phyloP scores from a whole-genome alignment of 116 monocot genomes.

The Trichopus zeylanicus region DNA sequence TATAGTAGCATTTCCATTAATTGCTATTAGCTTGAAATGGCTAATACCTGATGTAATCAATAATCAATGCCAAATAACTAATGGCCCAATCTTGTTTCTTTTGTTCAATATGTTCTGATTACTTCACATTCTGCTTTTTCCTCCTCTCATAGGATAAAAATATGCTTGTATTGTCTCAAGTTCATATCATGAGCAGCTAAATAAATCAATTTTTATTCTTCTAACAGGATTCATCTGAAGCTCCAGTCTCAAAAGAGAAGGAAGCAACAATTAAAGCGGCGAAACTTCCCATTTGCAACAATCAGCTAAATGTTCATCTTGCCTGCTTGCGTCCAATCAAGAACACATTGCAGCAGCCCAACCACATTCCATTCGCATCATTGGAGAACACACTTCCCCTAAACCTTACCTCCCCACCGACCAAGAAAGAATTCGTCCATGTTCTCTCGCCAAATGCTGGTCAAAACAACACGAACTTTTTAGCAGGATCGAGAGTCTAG shows the following conservation, averaged over 20 bases:
- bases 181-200: too few relatives aligned
- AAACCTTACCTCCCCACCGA: not conserved
- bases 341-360: constrained; percentile 21
- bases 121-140: too few relatives aligned
- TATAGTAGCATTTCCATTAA: too few relatives aligned
- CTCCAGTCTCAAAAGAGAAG: constrained; percentile 54
- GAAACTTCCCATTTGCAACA: constrained; percentile 66
- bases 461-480: constrained; percentile 10
- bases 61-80: too few relatives aligned
- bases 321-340: constrained; percentile 61
- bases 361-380: constrained; percentile 40
- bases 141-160: too few relatives aligned
- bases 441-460: constrained; percentile 17
- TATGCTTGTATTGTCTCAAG: too few relatives aligned
- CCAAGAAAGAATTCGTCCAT: constrained; percentile 2
- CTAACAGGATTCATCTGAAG: constrained; percentile 68
- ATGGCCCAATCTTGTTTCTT: too few relatives aligned
- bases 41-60: too few relatives aligned
- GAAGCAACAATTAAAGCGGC: constrained; percentile 40
- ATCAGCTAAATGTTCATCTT: constrained; percentile 36
- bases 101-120: too few relatives aligned
- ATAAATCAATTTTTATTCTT: not conserved
- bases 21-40: too few relatives aligned
- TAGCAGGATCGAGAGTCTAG: constrained; percentile 8
- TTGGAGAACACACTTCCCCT: constrained; percentile 60